Evolutionary conservation across 495 filamentous ascomycete genomes (phyloP).

Genomic region (Tuber magnatum): DNA sequence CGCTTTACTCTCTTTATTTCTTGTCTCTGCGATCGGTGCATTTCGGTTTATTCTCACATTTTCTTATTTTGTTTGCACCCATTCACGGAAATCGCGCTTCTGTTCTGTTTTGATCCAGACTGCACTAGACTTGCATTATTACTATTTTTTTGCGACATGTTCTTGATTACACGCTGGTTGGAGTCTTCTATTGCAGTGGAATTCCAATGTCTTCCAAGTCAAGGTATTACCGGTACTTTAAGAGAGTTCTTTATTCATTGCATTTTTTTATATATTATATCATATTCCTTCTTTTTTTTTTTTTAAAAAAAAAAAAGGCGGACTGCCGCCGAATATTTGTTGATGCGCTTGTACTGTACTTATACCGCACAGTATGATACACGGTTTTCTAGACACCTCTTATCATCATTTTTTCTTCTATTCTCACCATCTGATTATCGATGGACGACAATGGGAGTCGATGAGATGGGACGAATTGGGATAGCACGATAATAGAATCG

Average conservation of each 20-base stretch:
- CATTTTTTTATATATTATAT: background rate
- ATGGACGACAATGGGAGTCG: background rate
- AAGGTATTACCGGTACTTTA: background rate
- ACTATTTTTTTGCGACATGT: background rate
- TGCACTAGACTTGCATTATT: background rate
- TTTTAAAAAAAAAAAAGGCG: background rate
- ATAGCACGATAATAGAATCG: background rate
- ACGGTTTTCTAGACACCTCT: background rate
- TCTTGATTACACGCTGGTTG: background rate
- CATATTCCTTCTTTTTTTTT: too few relatives aligned
- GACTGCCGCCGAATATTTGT: background rate
- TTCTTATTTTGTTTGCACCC: background rate
- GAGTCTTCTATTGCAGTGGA: background rate
- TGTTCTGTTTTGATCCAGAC: background rate
- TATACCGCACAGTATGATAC: background rate
- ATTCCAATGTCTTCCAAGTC: background rate
- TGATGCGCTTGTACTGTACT: background rate
- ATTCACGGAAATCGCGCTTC: background rate
- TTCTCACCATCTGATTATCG: background rate
- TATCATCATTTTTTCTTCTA: background rate
- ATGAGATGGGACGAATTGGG: background rate
- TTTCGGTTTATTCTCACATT: constrained; percentile 6
- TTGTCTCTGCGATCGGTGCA: background rate
- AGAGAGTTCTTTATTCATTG: background rate
- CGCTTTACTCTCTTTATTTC: background rate